A percentile compares a stretch with the other conserved stretches of the same genome.
These are phyloP conservation scores for Gracilariopsis chorda DNA, from an alignment of 23 red algal genomes.

Conservation along the genomic window DNA sequence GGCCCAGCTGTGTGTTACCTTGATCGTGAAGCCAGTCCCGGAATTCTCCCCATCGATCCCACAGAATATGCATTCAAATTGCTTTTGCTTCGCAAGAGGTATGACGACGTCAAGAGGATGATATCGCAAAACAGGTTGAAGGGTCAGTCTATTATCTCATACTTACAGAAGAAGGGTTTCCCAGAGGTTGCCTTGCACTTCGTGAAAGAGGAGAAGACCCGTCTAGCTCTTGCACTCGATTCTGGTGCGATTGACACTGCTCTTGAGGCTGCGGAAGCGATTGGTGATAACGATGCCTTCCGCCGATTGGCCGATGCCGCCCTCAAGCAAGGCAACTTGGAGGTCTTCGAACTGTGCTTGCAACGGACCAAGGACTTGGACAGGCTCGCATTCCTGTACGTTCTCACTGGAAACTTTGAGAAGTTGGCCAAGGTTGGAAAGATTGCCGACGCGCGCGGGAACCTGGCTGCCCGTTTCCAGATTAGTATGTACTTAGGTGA, in stretches of 20 bases:
- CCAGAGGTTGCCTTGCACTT: conserved; percentile 97
- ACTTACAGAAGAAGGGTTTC: conserved; percentile 97
- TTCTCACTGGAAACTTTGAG: conserved; percentile 92
- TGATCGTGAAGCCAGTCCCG: conserved; percentile 86
- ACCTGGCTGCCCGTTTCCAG: conserved; percentile 82
- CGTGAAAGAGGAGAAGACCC: conserved; percentile 93
- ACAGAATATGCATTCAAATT: conserved; percentile 99
- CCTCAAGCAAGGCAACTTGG: conserved; percentile 84
- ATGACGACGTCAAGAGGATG: conserved; percentile 92
- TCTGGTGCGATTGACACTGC: conserved; percentile 91
- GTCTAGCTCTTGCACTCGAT: conserved; percentile 91
- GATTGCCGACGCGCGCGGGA: conserved; percentile 83
- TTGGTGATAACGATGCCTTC: conserved; percentile 84
- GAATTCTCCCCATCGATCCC: conserved; percentile 89
- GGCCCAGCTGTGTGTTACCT: conserved; percentile 92
- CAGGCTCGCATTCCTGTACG: conserved; percentile 89
- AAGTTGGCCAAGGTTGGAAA: conserved; percentile 84
- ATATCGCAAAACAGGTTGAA: conserved; percentile 86
- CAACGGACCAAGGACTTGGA: conserved; percentile 90
- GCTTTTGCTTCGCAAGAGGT: conserved; percentile 85
- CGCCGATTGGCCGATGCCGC: conserved; percentile 70
- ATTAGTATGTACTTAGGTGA: conserved; percentile 93
- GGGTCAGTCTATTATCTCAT: conserved; percentile 94
- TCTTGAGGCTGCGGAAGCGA: conserved; percentile 75
- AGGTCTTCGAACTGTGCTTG: conserved; percentile 85